Conservation (phyloP, 2,329 filamentous ascomycete genomes). For the Diaporthe sp. region DNA sequence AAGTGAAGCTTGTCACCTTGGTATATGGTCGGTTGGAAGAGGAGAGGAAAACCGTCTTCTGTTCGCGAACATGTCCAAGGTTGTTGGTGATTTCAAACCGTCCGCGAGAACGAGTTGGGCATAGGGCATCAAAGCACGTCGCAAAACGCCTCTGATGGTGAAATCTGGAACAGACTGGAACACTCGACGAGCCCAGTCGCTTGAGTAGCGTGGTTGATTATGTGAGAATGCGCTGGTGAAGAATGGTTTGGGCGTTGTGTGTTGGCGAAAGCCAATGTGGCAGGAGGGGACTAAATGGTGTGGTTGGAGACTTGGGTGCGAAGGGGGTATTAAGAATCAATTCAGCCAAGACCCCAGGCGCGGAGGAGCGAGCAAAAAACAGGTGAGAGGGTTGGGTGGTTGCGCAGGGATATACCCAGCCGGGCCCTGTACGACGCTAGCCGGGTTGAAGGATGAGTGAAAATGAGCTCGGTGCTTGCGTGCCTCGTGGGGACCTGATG, state of each 20-base stretch:
- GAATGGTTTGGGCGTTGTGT: conserved; percentile 31
- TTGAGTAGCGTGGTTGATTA: conserved; percentile 33
- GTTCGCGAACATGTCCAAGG: conserved; percentile 67
- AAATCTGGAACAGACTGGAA: conserved; percentile 52
- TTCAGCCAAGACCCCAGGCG: conserved; percentile 24
- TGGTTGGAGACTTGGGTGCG: conserved; percentile 37
- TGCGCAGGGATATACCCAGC: conserved; percentile 22
- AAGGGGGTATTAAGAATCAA: conserved; percentile 31
- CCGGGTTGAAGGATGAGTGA: conserved; percentile 16
- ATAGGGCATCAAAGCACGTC: conserved; percentile 49
- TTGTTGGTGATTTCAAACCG: conserved; percentile 45
- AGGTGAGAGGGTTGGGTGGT: conserved; percentile 1
- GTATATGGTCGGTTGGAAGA: conserved; percentile 70
- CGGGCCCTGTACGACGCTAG: conserved; percentile 10
- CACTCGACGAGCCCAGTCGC: conserved; percentile 47
- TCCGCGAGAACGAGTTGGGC: conserved; percentile 23
- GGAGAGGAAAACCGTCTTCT: conserved; percentile 63
- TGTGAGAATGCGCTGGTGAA: conserved; percentile 23
- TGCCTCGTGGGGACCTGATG: conserved; percentile 33
- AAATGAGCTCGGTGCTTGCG: conserved; percentile 29
- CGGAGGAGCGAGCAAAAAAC: conserved; percentile 18
- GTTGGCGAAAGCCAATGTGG: conserved; percentile 41
- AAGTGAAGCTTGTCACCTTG: conserved; percentile 67
- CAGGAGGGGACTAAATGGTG: conserved; percentile 30
- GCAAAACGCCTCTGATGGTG: conserved; percentile 47